Percentiles rank a stretch among this genome's conserved stretches.
phyloP scores from a whole-genome alignment of 176 grass and related monocot species.

The Phoenix dactylifera region DNA sequence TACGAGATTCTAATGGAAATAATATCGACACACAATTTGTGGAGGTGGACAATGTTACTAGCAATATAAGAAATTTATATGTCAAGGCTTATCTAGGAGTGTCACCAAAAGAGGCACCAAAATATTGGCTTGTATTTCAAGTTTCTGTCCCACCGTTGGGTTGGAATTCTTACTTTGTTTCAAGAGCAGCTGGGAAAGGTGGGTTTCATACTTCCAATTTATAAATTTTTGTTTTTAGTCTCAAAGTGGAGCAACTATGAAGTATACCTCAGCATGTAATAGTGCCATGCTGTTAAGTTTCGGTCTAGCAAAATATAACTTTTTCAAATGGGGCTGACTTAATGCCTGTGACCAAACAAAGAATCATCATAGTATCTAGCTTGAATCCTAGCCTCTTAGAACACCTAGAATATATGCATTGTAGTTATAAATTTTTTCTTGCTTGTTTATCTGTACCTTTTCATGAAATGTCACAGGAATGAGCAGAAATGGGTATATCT shows the following conservation, averaged over 20 bases:
- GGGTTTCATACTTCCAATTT: constrained; percentile 1
- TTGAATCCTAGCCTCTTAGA: too few species aligned
- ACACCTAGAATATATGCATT: too few species aligned
- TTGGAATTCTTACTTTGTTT: constrained; percentile 86
- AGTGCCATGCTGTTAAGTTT: too few species aligned
- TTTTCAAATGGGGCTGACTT: too few species aligned
- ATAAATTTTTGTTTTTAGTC: constrained; percentile 4
- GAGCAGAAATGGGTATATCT: constrained; percentile 13
- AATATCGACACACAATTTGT: constrained; percentile 59
- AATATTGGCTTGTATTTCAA: constrained; percentile 84
- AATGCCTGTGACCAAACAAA: too few species aligned
- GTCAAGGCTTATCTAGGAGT: constrained; percentile 81
- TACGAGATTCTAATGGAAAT: constrained; percentile 57
- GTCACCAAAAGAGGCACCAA: constrained; percentile 35
- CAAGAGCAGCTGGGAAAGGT: constrained; percentile 42
- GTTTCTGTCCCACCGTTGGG: constrained; percentile 75
- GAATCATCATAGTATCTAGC: too few species aligned
- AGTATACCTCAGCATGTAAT: too few species aligned
- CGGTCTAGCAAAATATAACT: too few species aligned
- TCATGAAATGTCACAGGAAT: constrained; percentile 22
- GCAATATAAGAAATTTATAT: constrained; percentile 64
- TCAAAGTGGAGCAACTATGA: too few species aligned
- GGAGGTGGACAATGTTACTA: constrained; percentile 57
- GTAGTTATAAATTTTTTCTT: too few species aligned
- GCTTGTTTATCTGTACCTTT: not conserved